Percentiles rank a stretch among this genome's conserved stretches.
These are phyloP conservation scores for Hansfordia pulvinata DNA, from an alignment of 2,329 filamentous ascomycete species.

Conservation along the genomic window DNA sequence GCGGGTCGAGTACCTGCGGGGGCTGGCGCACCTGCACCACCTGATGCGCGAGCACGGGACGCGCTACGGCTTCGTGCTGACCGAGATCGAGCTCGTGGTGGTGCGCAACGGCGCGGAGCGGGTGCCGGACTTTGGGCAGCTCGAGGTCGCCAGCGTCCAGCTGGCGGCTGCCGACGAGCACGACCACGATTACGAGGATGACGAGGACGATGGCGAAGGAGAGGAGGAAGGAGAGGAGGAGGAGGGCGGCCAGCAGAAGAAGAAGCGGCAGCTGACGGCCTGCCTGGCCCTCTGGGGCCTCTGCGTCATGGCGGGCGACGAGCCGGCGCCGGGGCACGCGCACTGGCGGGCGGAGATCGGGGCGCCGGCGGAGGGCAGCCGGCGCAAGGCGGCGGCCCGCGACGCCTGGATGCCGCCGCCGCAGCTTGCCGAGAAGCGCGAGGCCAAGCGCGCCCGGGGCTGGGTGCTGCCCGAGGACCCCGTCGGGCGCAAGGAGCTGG, in stretches of 20 bases:
- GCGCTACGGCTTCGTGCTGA: constrained; percentile 92
- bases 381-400: constrained; percentile 54
- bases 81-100: constrained; percentile 86
- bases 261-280: constrained; percentile 46
- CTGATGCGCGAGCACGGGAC: constrained; percentile 89
- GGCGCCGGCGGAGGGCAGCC: constrained; percentile 57
- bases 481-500: constrained; percentile 58
- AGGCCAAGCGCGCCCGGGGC: constrained; percentile 58
- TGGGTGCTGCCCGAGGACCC: constrained; percentile 68
- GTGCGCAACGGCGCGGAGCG: constrained; percentile 64
- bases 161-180: constrained; percentile 29
- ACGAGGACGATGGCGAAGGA: constrained; percentile 16
- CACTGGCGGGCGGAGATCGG: constrained; percentile 61
- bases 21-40: constrained; percentile 74
- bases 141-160: constrained; percentile 58
- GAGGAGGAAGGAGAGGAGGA: constrained; percentile 21
- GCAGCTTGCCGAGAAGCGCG: constrained; percentile 61
- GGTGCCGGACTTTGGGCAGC: constrained; percentile 74
- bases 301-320: constrained; percentile 55
- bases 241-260: constrained; percentile 17
- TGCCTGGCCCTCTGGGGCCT: constrained; percentile 66
- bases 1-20: constrained; percentile 78
- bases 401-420: constrained; percentile 66
- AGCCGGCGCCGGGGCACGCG: constrained; percentile 42
- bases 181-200: constrained; percentile 12